Evolutionary conservation across 2,329 filamentous ascomycete species (phyloP).

Genomic region (Fusarium sp.): DNA sequence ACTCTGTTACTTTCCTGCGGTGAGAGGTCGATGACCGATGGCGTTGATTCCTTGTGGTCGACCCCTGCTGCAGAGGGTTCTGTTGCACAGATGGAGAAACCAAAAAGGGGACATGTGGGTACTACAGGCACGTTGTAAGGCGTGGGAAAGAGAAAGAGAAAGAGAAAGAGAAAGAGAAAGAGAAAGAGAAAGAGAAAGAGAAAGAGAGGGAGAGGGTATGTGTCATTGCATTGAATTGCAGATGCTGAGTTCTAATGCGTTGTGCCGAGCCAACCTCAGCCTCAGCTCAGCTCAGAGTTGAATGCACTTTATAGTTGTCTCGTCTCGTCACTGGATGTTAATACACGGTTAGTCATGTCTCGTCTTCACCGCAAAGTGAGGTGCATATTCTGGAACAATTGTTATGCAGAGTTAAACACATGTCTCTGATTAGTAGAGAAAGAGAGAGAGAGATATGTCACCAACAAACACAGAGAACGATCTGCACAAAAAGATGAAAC

Average conservation of each 20-base stretch:
- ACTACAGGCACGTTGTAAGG: too few relatives aligned
- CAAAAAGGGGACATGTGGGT: neutral
- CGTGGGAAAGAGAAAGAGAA: neutral
- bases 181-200: neutral
- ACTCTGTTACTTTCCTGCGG: conserved; percentile 31
- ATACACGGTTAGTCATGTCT: conserved; percentile 23
- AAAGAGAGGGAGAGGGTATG: neutral
- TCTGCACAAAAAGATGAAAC: conserved; percentile 3
- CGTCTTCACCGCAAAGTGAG: conserved; percentile 40
- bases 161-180: neutral
- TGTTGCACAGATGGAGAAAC: conserved; percentile 20
- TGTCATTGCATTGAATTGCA: neutral
- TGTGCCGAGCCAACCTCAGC: conserved; percentile 33
- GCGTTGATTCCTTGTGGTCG: conserved; percentile 38
- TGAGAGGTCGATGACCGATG: conserved; percentile 47
- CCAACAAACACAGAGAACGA: neutral
- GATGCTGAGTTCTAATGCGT: conserved; percentile 7
- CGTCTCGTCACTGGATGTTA: conserved; percentile 5
- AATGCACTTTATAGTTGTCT: conserved; percentile 11
- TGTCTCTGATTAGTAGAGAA: conserved; percentile 34
- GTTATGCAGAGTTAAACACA: conserved; percentile 24
- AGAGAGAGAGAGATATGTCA: neutral
- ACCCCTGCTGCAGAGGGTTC: conserved; percentile 29
- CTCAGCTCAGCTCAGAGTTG: conserved; percentile 21
- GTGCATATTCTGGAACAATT: conserved; percentile 27